phyloP scores from a whole-genome alignment of 2,329 filamentous ascomycete genomes.

The Didymella arachidicola region DNA sequence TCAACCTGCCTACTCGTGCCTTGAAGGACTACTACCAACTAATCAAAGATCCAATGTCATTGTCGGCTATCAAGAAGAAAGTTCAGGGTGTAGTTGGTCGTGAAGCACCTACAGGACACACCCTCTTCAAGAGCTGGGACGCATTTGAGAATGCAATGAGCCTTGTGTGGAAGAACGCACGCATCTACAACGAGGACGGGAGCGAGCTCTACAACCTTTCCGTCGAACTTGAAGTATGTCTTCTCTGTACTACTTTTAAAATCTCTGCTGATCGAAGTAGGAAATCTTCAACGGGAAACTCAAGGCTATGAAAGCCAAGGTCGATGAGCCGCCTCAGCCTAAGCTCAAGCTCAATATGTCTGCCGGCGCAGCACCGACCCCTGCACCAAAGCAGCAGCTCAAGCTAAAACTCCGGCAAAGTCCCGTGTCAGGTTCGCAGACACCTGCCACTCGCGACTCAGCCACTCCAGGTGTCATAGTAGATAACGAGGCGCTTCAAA shows the following conservation, averaged over 20 bases:
- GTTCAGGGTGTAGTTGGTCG: constrained; percentile 77
- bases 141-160: constrained; percentile 81
- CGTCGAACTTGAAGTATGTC: constrained; percentile 75
- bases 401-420: constrained; percentile 66
- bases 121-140: constrained; percentile 83
- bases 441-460: constrained; percentile 52
- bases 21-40: constrained; percentile 87
- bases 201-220: constrained; percentile 83
- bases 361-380: constrained; percentile 38
- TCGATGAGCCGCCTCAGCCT: constrained; percentile 74
- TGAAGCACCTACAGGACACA: constrained; percentile 64
- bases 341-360: constrained; percentile 83
- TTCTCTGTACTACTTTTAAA: not conserved
- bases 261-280: constrained; percentile 55
- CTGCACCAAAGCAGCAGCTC: constrained; percentile 57
- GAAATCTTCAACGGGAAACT: constrained; percentile 73
- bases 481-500: constrained; percentile 62
- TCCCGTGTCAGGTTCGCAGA: constrained; percentile 50
- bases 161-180: constrained; percentile 86
- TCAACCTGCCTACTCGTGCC: constrained; percentile 76
- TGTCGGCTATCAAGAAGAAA: constrained; percentile 79
- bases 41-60: constrained; percentile 80
- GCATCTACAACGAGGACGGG: constrained; percentile 89
- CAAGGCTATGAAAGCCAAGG: constrained; percentile 73
- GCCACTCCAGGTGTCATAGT: constrained; percentile 59